A percentile compares a stretch with the other conserved stretches of the same genome.
Evolutionary conservation across 2,329 filamentous ascomycete species (phyloP).

Genomic region (Cladosporium sp.): DNA sequence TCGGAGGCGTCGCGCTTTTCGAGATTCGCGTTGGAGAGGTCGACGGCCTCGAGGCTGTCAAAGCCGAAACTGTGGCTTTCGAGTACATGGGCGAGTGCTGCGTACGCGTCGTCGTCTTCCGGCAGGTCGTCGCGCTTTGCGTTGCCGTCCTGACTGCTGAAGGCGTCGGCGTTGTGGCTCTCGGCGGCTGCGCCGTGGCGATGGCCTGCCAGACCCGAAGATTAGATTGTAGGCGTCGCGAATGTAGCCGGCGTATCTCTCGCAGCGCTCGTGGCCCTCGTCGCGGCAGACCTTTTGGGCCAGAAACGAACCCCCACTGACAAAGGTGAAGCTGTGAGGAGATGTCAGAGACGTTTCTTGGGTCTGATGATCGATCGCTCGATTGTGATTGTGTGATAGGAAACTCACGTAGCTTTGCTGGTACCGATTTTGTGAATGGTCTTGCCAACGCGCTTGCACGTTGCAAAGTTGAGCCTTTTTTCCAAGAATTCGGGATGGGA

Average conservation of each 20-base stretch:
- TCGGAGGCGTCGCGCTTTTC: neutral
- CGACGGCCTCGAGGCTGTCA: neutral
- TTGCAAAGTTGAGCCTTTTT: too few relatives aligned
- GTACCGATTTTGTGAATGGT: too few relatives aligned
- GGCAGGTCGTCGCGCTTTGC: too few relatives aligned
- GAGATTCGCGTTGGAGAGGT: neutral
- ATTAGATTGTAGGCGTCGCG: neutral
- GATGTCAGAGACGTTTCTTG: neutral
- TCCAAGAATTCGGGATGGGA: too few relatives aligned
- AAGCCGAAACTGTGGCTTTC: neutral
- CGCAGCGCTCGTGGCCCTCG: neutral
- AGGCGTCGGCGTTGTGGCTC: neutral
- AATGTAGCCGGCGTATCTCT: neutral
- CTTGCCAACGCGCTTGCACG: too few relatives aligned
- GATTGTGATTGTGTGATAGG: too few relatives aligned
- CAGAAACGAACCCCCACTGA: neutral
- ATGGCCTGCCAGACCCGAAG: neutral
- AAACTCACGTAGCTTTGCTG: too few relatives aligned
- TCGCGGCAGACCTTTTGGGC: conserved; percentile 1
- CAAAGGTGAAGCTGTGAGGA: neutral
- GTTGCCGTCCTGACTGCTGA: too few relatives aligned
- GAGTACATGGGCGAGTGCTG: neutral
- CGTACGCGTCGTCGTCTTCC: too few relatives aligned
- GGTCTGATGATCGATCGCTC: too few relatives aligned
- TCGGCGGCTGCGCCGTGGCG: neutral